Evolutionary conservation across 306 rosid species (phyloP), one percentile per base, ranked within the genome.

Genomic region (Malus sylvestris): DNA sequence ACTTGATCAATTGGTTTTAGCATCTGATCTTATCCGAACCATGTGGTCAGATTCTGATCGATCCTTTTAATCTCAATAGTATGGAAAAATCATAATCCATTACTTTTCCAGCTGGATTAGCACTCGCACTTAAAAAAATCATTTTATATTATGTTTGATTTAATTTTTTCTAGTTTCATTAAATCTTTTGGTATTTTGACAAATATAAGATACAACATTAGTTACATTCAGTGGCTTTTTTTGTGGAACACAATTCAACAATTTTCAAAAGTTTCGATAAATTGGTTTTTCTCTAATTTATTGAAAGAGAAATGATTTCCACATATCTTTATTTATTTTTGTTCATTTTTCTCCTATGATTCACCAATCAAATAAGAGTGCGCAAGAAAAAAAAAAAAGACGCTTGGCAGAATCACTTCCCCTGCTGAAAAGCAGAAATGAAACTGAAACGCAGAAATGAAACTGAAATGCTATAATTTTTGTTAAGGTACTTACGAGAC

Each of bases 1-100:
- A 52, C 49, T 25, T 71, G 72, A 18, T 78, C 18, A 30, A 63
- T 19, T 71, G 63, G 76, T 70, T 30, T 61, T 49, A 32, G 70
- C 42, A 70, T 46, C 64, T 14, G 5, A 60, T 32, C 53, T 13
- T 63, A 44, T 30, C 66, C 8, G 13, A 6, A 6, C 53, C 71
- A 64, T 49, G 19, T 58, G 57, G 9, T 58, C 11, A 42, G 27
- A 45, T 60, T 64, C 42, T 19, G 77, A 49, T 64, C 19, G 22
- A 69, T 60, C 4, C 22, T 18, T 72, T 40, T 1, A 55, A 25
- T 33, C 18, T 23, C 70, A 59, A 33, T n/a, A 27, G 7, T 77
- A 59, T 23, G 22, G 38, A 15, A 16, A 40, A 23, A n/a, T 25
- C 30, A n/a, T 38, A 51, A 71, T 25, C 46, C 53, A 13, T 7